Evolutionary conservation across 1,139 yeast species (phyloP), one percentile per base, ranked within the genome.

Genomic region (Hansenula sp.): DNA sequence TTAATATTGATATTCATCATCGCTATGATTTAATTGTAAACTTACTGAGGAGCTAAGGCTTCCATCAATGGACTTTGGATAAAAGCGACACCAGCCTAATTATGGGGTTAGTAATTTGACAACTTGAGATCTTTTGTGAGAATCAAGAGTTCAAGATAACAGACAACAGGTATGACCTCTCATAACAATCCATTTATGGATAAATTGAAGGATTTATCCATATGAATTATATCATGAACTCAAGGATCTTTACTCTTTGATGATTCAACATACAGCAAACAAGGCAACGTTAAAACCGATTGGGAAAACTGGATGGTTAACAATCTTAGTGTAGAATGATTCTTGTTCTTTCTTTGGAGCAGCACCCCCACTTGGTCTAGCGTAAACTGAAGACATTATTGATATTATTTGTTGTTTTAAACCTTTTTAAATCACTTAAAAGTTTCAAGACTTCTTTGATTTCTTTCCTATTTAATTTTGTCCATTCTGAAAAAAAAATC

Each of bases 51-150:
- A 55, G 84, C 90, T 68, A 85, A 70, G 79, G 82, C 77, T 47
- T 84, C 93, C 88, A 84, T 83, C 61, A 83, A 68, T 53, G 91
- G 84, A 39, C 90, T 82, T 69, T 82, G 88, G 54, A 85, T 78
- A 65, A 84, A 77, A 19, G 79, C 79, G 54, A 84, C 85, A 62
- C 93, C 93, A 41, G 85, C 76, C 68, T 65, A 45, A 21, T 21
- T 21, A 21, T 21, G 25, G 25, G 25, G 25, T 18, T 33, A 16
- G 33, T 15, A 34, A 38, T 34, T 28, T n/a, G 54, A 51, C 43
- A 35, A 24, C 13, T 15, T n/a, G n/a, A n/a, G n/a, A n/a, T n/a
- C n/a, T n/a, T n/a, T n/a, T n/a, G n/a, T n/a, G n/a, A n/a, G n/a
- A n/a, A n/a, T n/a, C n/a, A n/a, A n/a, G n/a, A n/a, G n/a, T n/a